Evolutionary conservation across 176 grass and related monocot genomes (phyloP).

Genomic region (Melocanna baccifera): DNA sequence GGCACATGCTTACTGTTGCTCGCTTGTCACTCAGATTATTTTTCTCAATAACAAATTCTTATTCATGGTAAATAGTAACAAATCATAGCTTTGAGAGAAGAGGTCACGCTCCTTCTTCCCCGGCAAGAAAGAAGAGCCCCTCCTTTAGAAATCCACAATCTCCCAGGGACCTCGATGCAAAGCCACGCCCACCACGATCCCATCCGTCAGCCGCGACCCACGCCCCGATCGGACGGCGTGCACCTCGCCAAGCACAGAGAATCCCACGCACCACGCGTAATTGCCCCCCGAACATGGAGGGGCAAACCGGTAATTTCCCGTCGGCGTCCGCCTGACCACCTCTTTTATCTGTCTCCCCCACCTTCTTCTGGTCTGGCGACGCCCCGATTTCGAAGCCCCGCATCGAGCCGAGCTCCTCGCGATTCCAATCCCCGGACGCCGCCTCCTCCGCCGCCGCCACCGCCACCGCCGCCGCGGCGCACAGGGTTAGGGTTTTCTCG

Average conservation of each 20-base stretch:
- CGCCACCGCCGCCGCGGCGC: constrained; percentile 25
- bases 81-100: not conserved
- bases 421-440: constrained; percentile 46
- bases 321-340: not conserved
- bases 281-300: not conserved
- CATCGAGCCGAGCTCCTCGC: constrained; percentile 34
- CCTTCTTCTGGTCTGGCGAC: constrained; percentile 37
- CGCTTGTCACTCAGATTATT: too few species aligned
- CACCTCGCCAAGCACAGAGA: not conserved
- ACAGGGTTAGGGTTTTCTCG: constrained; percentile 45
- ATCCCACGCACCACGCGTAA: not conserved
- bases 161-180: not conserved
- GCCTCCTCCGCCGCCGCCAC: constrained; percentile 26
- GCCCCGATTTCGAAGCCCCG: constrained; percentile 42
- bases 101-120: constrained; percentile 24
- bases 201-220: constrained; percentile 5
- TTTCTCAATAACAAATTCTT: too few species aligned
- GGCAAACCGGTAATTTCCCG: constrained; percentile 26
- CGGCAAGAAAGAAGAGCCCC: constrained; percentile 33
- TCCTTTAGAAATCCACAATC: not conserved
- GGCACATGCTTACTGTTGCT: too few species aligned
- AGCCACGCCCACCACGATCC: not conserved
- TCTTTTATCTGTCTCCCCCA: constrained; percentile 38
- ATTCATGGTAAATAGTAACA: too few species aligned
- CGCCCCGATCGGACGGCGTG: not conserved